Evolutionary conservation across 2,329 filamentous ascomycete species (phyloP).

Genomic region (Penicillium expansum): DNA sequence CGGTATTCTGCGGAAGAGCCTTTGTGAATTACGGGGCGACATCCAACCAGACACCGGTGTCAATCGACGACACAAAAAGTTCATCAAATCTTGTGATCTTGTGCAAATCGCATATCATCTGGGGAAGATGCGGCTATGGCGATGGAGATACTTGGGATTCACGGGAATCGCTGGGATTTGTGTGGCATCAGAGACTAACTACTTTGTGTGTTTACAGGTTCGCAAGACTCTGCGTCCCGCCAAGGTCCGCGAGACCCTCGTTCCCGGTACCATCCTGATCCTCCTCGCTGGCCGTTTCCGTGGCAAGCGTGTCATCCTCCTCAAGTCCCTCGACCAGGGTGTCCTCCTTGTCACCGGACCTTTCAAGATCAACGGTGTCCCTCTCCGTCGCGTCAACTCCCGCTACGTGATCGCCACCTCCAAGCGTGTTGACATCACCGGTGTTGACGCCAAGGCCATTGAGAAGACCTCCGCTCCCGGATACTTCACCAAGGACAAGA

Average conservation of each 20-base stretch:
- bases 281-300: conserved; percentile 99
- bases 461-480: conserved; percentile 84
- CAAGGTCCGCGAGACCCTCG: conserved; percentile 82
- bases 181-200: conserved; percentile 22
- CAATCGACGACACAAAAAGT: conserved; percentile 16
- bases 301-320: conserved; percentile 98
- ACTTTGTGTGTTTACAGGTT: conserved; percentile 58
- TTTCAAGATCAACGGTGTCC: conserved; percentile 99
- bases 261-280: conserved; percentile 95
- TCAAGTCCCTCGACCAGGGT: conserved; percentile 96
- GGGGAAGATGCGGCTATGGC: conserved; percentile 7
- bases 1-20: conserved; percentile 19
- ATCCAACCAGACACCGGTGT: conserved; percentile 20
- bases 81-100: conserved; percentile 4
- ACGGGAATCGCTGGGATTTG: conserved; percentile 11
- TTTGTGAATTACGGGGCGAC: conserved; percentile 12
- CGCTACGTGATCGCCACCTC: conserved; percentile 53
- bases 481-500: conserved; percentile 98
- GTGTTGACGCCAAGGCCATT: conserved; percentile 68
- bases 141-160: conserved; percentile 4
- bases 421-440: conserved; percentile 60
- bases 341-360: conserved; percentile 98
- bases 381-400: conserved; percentile 70
- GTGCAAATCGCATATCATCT: conserved; percentile 11
- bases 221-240: conserved; percentile 91